Percentiles rank a stretch among this genome's conserved stretches.
These are phyloP conservation scores for Nadsonia starkeyi-henricii DNA, from an alignment of 1,139 yeast genomes.

Conservation along the genomic window DNA sequence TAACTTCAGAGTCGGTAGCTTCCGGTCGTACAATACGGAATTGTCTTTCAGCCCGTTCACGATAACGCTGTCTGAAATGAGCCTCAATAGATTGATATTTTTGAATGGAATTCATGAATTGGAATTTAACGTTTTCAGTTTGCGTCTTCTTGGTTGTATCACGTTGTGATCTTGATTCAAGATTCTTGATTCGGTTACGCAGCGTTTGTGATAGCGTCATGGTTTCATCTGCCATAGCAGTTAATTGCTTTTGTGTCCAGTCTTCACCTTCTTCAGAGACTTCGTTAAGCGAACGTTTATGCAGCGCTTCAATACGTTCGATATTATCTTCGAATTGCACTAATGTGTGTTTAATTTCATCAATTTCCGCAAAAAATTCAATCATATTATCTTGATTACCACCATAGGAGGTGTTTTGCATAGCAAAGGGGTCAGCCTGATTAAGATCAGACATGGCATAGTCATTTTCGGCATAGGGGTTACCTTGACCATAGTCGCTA, in stretches of 20 bases:
- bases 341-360: conserved; percentile 64
- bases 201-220: conserved; percentile 61
- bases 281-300: conserved; percentile 70
- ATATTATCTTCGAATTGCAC: conserved; percentile 69
- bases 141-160: conserved; percentile 79
- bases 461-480: neutral
- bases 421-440: neutral
- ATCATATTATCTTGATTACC: conserved; percentile 42
- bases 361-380: conserved; percentile 68
- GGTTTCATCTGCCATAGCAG: conserved; percentile 63
- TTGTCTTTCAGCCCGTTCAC: conserved; percentile 1
- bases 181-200: conserved; percentile 60
- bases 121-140: conserved; percentile 75
- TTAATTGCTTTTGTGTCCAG: conserved; percentile 61
- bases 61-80: conserved; percentile 66
- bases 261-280: conserved; percentile 63
- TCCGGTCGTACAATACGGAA: conserved; percentile 5
- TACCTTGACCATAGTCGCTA: neutral
- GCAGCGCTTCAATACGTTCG: conserved; percentile 66
- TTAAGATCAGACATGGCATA: neutral
- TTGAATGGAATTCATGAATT: conserved; percentile 75
- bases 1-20: conserved; percentile 11
- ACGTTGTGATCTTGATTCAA: conserved; percentile 52
- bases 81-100: conserved; percentile 80
- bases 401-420: neutral